Percentiles rank a stretch among this genome's conserved stretches.
Evolutionary conservation across 345 rosid species (phyloP).

Genomic region (Melastoma malabathricum): DNA sequence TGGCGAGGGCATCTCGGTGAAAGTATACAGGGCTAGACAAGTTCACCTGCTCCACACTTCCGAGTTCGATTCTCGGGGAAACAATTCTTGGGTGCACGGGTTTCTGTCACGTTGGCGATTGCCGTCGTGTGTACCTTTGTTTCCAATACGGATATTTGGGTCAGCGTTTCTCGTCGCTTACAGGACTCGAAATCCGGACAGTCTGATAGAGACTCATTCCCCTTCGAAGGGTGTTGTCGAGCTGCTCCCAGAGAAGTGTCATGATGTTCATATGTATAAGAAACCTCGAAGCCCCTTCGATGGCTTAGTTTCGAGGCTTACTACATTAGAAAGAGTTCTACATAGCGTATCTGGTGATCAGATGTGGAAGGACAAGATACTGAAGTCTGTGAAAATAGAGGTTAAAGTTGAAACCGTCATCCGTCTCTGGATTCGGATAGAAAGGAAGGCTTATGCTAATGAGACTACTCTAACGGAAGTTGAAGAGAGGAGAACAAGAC

Average conservation of each 20-base stretch:
- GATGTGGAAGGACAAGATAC: slow-evolving; percentile 8
- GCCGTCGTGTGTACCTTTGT: slow-evolving; percentile 26
- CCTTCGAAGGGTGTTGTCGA: slow-evolving; percentile 30
- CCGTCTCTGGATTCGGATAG: slow-evolving; percentile 49
- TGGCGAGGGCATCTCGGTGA: slow-evolving; percentile 53
- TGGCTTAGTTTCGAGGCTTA: slow-evolving; percentile 28
- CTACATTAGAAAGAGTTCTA: slow-evolving; percentile 29
- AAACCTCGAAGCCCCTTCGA: slow-evolving; percentile 19
- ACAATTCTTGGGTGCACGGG: slow-evolving; percentile 15
- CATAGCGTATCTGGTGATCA: slow-evolving; percentile 23
- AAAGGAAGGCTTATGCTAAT: slow-evolving; percentile 27
- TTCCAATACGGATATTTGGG: slow-evolving; percentile 40
- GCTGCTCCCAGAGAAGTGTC: slow-evolving; percentile 54
- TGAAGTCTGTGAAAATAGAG: slow-evolving; percentile 29
- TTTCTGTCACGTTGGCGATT: slow-evolving; percentile 14
- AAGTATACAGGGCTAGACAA: slow-evolving; percentile 40
- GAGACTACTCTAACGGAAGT: slow-evolving; percentile 18
- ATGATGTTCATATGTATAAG: slow-evolving; percentile 15
- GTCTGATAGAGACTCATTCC: slow-evolving; percentile 25
- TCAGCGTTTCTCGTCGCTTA: slow-evolving; percentile 48
- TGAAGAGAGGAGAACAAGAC: slow-evolving; percentile 59
- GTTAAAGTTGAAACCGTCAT: slow-evolving; percentile 31
- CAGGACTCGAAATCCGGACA: slow-evolving; percentile 25
- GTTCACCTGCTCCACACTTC: slow-evolving; percentile 39
- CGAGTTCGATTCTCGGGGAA: slow-evolving; percentile 14